These are phyloP conservation scores for Guadua angustifolia DNA, from an alignment of 176 grass and related monocot species.

Conservation along the genomic window DNA sequence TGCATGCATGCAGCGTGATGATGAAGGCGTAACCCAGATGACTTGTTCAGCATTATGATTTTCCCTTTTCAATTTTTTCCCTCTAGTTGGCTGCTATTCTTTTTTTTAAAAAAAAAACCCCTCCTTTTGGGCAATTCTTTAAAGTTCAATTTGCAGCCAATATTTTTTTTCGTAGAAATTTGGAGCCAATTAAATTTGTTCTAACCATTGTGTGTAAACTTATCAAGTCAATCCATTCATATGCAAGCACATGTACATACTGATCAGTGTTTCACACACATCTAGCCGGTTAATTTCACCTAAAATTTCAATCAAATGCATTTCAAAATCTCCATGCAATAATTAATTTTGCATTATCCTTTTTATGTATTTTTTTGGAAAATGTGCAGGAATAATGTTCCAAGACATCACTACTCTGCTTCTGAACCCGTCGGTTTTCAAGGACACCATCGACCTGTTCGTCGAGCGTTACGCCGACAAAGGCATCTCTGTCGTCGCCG, in stretches of 20 bases:
- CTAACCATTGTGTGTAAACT: background rate
- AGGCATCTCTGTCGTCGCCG: constrained; percentile 59
- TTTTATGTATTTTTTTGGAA: constrained; percentile 17
- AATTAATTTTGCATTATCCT: background rate
- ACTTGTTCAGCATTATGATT: background rate
- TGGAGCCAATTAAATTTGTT: background rate
- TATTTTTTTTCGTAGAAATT: background rate
- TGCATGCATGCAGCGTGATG: background rate
- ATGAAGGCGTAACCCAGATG: background rate
- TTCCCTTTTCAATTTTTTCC: background rate
- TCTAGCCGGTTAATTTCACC: background rate
- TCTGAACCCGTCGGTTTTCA: constrained; percentile 58
- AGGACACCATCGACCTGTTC: constrained; percentile 63
- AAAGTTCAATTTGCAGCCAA: background rate
- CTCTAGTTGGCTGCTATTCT: background rate
- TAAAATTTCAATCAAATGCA: background rate
- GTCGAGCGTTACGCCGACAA: constrained; percentile 58
- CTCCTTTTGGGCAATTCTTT: background rate
- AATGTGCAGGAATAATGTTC: constrained; percentile 68
- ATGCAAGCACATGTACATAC: background rate
- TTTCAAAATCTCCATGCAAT: background rate
- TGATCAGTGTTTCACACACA: background rate
- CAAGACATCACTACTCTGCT: constrained; percentile 72
- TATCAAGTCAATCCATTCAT: background rate
- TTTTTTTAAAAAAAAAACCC: too few relatives aligned